Conservation (phyloP, 2,329 filamentous ascomycete genomes). For the Orbilia quercus region DNA sequence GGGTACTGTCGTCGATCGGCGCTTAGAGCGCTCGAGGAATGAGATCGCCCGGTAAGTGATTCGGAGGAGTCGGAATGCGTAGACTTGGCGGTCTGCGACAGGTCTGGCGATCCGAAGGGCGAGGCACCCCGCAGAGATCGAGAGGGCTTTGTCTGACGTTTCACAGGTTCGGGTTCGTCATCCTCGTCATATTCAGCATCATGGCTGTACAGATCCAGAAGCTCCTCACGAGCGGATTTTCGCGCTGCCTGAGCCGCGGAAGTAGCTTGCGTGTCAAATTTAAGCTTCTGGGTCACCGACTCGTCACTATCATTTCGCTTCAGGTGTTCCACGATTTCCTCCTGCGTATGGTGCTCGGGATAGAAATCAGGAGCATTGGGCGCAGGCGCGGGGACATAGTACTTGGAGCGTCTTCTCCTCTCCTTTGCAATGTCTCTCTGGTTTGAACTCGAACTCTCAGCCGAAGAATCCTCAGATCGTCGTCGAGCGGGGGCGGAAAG, state of each 20-base stretch:
- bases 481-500: slow-evolving; percentile 1
- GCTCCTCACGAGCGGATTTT: slow-evolving; percentile 49
- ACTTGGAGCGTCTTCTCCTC: slow-evolving; percentile 44
- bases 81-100: slow-evolving; percentile 46
- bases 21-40: slow-evolving; percentile 39
- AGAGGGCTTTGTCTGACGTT: slow-evolving; percentile 49
- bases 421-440: slow-evolving; percentile 44
- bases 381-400: slow-evolving; percentile 44
- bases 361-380: slow-evolving; percentile 48
- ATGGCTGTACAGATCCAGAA: slow-evolving; percentile 51
- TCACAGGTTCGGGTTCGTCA: slow-evolving; percentile 46
- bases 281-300: slow-evolving; percentile 7
- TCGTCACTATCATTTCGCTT: slow-evolving; percentile 12
- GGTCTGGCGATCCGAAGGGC: slow-evolving; percentile 42
- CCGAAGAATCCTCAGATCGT: slow-evolving; percentile 27
- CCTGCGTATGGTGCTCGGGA: slow-evolving; percentile 38
- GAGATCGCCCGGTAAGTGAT: slow-evolving; percentile 33
- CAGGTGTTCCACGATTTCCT: slow-evolving; percentile 31
- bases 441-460: slow-evolving; percentile 32
- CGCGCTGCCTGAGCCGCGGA: slow-evolving; percentile 11
- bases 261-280: slow-evolving; percentile 15
- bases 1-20: slow-evolving; percentile 45
- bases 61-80: slow-evolving; percentile 50
- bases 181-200: slow-evolving; percentile 48
- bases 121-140: slow-evolving; percentile 39